Evolutionary conservation across 805 yeast genomes (phyloP).

Genomic region (Tetrapisispora namnaoensis): DNA sequence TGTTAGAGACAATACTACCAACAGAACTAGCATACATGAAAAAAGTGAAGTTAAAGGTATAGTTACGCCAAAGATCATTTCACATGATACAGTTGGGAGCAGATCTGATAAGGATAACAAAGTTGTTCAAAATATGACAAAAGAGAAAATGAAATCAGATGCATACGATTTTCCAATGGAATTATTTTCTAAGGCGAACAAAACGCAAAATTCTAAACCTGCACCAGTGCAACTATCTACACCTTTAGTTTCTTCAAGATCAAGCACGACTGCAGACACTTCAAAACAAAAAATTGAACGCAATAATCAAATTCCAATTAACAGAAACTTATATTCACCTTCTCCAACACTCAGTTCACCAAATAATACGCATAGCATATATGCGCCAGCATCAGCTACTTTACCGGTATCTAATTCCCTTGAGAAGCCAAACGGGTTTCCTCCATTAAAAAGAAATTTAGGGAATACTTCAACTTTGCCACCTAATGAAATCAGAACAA

Average conservation of each 20-base stretch:
- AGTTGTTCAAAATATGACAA: slow-evolving; percentile 30
- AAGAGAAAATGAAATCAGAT: slow-evolving; percentile 52
- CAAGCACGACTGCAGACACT: background rate
- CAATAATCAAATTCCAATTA: background rate
- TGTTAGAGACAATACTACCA: background rate
- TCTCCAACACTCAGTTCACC: background rate
- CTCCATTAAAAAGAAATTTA: background rate
- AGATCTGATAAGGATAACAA: slow-evolving; percentile 4
- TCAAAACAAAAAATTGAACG: background rate
- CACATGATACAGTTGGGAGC: background rate
- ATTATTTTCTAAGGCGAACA: slow-evolving; percentile 34
- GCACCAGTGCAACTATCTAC: slow-evolving; percentile 17
- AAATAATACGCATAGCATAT: slow-evolving; percentile 10
- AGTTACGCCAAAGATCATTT: slow-evolving; percentile 10
- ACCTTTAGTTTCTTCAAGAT: background rate
- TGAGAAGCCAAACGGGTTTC: background rate
- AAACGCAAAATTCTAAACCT: slow-evolving; percentile 31
- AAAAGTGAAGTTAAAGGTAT: slow-evolving; percentile 5
- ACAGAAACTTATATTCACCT: background rate
- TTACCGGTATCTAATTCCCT: background rate
- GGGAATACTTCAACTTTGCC: background rate
- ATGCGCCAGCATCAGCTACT: slow-evolving; percentile 27
- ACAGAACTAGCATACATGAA: no score
- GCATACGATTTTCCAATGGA: slow-evolving; percentile 67
- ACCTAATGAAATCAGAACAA: background rate